These are phyloP conservation scores for Paracoccidioides lutzii DNA, from an alignment of 2,329 filamentous ascomycete genomes.

Conservation along the genomic window DNA sequence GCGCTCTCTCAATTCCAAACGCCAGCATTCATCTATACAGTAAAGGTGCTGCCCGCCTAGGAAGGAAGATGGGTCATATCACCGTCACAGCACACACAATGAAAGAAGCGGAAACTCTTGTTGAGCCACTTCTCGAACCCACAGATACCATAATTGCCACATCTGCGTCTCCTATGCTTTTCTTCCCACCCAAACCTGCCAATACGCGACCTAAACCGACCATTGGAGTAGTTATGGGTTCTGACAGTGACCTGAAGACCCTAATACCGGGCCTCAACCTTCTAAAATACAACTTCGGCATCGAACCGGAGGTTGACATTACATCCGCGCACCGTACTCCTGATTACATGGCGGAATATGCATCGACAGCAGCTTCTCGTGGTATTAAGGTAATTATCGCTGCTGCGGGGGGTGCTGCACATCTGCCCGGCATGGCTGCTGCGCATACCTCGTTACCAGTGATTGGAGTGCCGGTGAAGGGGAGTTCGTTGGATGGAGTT, in stretches of 20 bases:
- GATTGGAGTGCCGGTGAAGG: slow-evolving; percentile 66
- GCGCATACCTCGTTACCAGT: slow-evolving; percentile 60
- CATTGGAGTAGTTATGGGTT: slow-evolving; percentile 38
- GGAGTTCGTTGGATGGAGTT: slow-evolving; percentile 56
- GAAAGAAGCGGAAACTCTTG: slow-evolving; percentile 52
- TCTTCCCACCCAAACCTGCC: slow-evolving; percentile 17
- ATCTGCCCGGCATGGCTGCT: slow-evolving; percentile 62
- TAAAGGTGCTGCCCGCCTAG: slow-evolving; percentile 69
- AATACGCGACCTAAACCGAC: slow-evolving; percentile 16
- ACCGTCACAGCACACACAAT: slow-evolving; percentile 63
- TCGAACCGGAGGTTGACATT: slow-evolving; percentile 34
- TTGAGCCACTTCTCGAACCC: slow-evolving; percentile 60
- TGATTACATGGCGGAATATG: slow-evolving; percentile 54
- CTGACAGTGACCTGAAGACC: slow-evolving; percentile 35
- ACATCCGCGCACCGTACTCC: slow-evolving; percentile 55
- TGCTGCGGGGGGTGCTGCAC: slow-evolving; percentile 60
- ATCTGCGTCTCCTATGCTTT: slow-evolving; percentile 25
- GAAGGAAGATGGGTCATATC: slow-evolving; percentile 91
- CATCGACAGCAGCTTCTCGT: slow-evolving; percentile 47
- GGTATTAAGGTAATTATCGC: slow-evolving; percentile 65
- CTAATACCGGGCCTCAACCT: slow-evolving; percentile 34
- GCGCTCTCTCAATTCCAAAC: slow-evolving; percentile 45
- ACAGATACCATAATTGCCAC: slow-evolving; percentile 64
- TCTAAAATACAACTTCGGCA: slow-evolving; percentile 30
- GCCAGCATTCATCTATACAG: slow-evolving; percentile 77